A percentile compares a stretch with the other conserved stretches of the same genome.
These are phyloP conservation scores for Luffa aegyptiaca DNA, from an alignment of 306 rosid genomes.

Conservation along the genomic window DNA sequence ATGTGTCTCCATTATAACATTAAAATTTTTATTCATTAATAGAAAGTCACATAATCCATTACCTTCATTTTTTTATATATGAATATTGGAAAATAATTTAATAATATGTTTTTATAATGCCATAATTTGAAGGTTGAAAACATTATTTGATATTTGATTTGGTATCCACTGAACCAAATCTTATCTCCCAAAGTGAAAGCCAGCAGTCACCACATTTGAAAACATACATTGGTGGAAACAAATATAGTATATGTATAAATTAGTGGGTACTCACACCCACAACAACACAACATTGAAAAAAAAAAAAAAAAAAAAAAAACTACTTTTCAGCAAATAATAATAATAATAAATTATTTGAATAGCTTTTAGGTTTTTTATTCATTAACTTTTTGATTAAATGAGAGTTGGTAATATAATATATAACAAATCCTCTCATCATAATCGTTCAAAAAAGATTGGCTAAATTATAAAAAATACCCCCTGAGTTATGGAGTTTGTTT, in stretches of 20 bases:
- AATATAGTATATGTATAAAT: background rate
- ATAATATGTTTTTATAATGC: background rate
- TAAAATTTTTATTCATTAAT: background rate
- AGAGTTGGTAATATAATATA: too few species aligned
- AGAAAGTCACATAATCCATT: background rate
- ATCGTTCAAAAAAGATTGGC: too few species aligned
- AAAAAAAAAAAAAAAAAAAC: too few species aligned
- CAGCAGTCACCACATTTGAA: conserved; percentile 3
- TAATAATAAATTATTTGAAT: too few species aligned
- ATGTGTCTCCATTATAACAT: too few species aligned
- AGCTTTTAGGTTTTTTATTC: too few species aligned
- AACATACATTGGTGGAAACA: conserved; percentile 2
- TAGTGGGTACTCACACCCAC: background rate
- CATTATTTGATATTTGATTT: background rate
- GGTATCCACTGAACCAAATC: conserved; percentile 4
- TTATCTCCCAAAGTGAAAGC: conserved; percentile 7
- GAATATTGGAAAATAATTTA: background rate
- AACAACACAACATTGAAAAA: background rate
- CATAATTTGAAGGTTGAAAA: background rate
- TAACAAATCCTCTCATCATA: too few species aligned
- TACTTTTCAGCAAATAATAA: too few species aligned
- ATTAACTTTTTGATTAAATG: too few species aligned
- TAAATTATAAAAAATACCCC: too few species aligned
- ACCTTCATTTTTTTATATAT: background rate
- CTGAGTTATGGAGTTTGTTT: too few species aligned